Base-by-base conservation (phyloP, 148 eudicot species). In the Heliamphora exappendiculata region DNA sequence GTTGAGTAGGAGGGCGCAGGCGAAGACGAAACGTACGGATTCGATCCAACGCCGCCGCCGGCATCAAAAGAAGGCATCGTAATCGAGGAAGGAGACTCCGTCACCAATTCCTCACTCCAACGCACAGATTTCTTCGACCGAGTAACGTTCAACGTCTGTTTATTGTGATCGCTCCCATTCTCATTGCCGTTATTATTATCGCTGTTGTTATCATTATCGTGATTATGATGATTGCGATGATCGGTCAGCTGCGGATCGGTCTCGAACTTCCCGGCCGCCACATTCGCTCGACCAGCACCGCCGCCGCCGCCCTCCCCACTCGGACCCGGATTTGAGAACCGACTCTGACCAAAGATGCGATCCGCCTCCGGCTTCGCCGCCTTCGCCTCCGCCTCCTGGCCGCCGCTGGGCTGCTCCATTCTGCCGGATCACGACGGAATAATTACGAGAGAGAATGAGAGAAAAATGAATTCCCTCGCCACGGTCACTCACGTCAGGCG, bases 1-100 rank as follows among this genome's bases (percentile, higher is more conserved):
- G 82, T 51, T 7, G 88, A 17, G 77, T 36, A 12, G 39, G 62
- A 31, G 82, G 86, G 50, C 29, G 77, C 20, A 11, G 79, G 20
- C 6, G 86, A 77, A 34, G 66, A 81, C 2, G 90, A 67, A 12
- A 86, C 79, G 58, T 86, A 86, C 34, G 89, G 85, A 78, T 75
- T 66, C 62, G 84, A 80, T 74, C 81, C 79, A 54, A n/a, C n/a
- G n/a, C 53, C 54, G 12, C 80, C 89, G 69, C 2, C 17, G 16
- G 75, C 2, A 53, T 41, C 72, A 39, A 77, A 24, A 20, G 86
- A 71, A n/a, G 84, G 55, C 37, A n/a, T n/a, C n/a, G n/a, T n/a
- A n/a, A n/a, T n/a, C n/a, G n/a, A n/a, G n/a, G n/a, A n/a, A n/a
- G n/a, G n/a, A n/a, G 66, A 60, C 66, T 60, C 66, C 66, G 31